Evolutionary conservation across 2,329 filamentous ascomycete species (phyloP).

Genomic region (Colletotrichum lupini): DNA sequence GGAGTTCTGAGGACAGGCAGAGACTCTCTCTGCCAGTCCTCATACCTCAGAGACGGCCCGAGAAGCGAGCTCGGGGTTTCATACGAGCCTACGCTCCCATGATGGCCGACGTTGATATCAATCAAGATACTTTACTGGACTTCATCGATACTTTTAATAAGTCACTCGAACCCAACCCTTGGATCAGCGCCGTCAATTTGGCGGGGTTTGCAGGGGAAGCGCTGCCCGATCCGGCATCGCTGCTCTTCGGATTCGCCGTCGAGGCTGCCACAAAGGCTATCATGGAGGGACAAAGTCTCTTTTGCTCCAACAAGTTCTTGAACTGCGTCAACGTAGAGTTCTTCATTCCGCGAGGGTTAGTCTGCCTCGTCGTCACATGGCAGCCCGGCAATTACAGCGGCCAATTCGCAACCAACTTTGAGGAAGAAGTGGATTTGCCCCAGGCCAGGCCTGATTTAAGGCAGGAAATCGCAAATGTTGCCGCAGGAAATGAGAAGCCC

Average conservation of each 20-base stretch:
- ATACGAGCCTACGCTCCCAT: slow-evolving; percentile 63
- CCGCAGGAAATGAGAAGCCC: background rate
- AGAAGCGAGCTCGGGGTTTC: slow-evolving; percentile 59
- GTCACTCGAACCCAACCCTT: slow-evolving; percentile 46
- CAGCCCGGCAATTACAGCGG: slow-evolving; percentile 49
- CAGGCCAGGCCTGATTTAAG: background rate
- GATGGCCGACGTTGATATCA: slow-evolving; percentile 57
- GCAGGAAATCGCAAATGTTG: background rate
- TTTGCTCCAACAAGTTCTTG: slow-evolving; percentile 63
- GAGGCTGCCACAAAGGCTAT: slow-evolving; percentile 54
- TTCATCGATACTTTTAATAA: slow-evolving; percentile 61
- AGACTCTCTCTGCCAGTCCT: slow-evolving; percentile 57
- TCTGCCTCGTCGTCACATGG: slow-evolving; percentile 61
- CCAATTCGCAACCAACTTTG: slow-evolving; percentile 46
- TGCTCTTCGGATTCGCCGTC: slow-evolving; percentile 55
- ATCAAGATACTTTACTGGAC: slow-evolving; percentile 58
- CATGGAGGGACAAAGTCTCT: slow-evolving; percentile 51
- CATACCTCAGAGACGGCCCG: slow-evolving; percentile 62
- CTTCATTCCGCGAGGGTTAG: slow-evolving; percentile 67
- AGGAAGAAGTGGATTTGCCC: slow-evolving; percentile 13
- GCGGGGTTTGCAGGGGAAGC: slow-evolving; percentile 51
- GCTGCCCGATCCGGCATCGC: slow-evolving; percentile 51
- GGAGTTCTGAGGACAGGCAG: fast-evolving
- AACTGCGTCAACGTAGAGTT: slow-evolving; percentile 65
- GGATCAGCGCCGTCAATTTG: slow-evolving; percentile 53